A percentile compares a stretch with the other conserved stretches of the same genome.
phyloP scores from a whole-genome alignment of 345 rosid species.

The Syzygium grande region DNA sequence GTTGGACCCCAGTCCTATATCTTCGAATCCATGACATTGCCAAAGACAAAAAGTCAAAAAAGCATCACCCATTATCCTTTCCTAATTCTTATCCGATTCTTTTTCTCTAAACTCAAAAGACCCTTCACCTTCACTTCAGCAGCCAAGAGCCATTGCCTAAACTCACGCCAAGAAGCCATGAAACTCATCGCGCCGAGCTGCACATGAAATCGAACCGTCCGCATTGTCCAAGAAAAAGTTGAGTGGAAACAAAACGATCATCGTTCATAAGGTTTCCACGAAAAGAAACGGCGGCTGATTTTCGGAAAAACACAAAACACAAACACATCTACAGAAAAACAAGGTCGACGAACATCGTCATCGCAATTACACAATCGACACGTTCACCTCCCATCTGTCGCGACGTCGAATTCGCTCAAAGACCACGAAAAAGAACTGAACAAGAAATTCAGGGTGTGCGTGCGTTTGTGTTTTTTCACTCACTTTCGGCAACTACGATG shows the following conservation, averaged over 20 bases:
- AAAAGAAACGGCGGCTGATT: neutral
- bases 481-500: neutral
- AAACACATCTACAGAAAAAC: neutral
- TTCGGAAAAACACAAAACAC: neutral
- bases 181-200: neutral
- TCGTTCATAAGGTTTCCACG: neutral
- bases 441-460: neutral
- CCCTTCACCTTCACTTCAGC: neutral
- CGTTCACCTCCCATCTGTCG: neutral
- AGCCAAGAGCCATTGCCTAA: neutral
- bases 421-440: neutral
- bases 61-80: neutral
- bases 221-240: neutral
- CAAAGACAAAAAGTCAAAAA: neutral
- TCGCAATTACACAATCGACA: neutral
- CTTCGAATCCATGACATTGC: neutral
- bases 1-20: neutral
- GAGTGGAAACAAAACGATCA: neutral
- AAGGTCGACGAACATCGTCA: neutral
- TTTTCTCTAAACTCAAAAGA: neutral
- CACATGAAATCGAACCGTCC: neutral
- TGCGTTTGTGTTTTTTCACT: neutral
- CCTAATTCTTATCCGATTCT: neutral
- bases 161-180: neutral
- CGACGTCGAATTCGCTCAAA: neutral